Conservation (phyloP, 164 flowering plant genomes). For the Magnolia kwangsiensis region DNA sequence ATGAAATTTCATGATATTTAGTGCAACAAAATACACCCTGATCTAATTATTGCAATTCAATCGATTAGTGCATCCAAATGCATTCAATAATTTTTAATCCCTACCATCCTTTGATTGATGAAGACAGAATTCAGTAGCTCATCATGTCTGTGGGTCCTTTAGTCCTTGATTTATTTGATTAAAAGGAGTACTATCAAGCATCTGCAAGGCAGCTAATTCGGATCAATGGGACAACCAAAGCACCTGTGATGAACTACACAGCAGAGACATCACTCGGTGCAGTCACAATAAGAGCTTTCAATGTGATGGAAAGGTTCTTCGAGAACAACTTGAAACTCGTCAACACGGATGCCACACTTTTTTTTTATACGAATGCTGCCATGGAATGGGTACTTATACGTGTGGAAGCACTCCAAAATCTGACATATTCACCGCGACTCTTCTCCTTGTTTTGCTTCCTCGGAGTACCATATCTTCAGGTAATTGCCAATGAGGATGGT, state of each 20-base stretch:
- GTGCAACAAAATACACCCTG: too few species aligned
- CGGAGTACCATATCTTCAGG: slow-evolving; percentile 58
- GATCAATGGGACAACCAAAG: slow-evolving; percentile 88
- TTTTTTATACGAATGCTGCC: slow-evolving; percentile 68
- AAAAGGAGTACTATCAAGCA: slow-evolving; percentile 63
- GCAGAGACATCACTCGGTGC: slow-evolving; percentile 83
- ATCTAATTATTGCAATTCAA: too few species aligned
- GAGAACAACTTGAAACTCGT: slow-evolving; percentile 53
- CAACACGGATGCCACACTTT: slow-evolving; percentile 68
- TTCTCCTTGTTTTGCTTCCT: slow-evolving; percentile 64
- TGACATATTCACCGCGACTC: slow-evolving; percentile 56
- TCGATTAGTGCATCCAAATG: too few species aligned
- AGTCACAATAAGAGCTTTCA: slow-evolving; percentile 71
- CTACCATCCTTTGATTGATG: not conserved
- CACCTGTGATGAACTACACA: slow-evolving; percentile 75
- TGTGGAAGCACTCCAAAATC: slow-evolving; percentile 64
- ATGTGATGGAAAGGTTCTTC: slow-evolving; percentile 46
- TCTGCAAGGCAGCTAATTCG: slow-evolving; percentile 70
- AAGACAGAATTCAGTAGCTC: not conserved
- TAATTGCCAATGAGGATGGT: slow-evolving; percentile 15
- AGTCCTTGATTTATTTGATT: slow-evolving; percentile 2
- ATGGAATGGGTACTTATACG: slow-evolving; percentile 75
- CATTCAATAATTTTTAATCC: not conserved
- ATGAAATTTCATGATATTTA: too few species aligned
- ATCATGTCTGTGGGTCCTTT: not conserved